Percentiles rank a stretch among this genome's conserved stretches.
Evolutionary conservation across 176 grass and related monocot species (phyloP).

Genomic region (Musa schizocarpa): DNA sequence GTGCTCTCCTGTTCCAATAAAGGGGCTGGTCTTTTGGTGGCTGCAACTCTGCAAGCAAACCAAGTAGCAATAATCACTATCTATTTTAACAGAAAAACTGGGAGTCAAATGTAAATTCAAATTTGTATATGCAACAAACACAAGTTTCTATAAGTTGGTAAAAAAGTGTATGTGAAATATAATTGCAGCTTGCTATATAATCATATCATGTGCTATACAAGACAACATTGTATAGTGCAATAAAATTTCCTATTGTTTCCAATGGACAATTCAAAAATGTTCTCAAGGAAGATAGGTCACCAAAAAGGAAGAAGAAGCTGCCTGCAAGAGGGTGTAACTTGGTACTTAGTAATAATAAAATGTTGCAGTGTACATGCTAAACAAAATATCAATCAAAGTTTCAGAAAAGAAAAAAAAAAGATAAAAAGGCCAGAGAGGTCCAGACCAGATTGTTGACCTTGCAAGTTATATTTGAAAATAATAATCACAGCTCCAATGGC

Average conservation of each 20-base stretch:
- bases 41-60: slow-evolving; percentile 54
- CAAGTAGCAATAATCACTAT: slow-evolving; percentile 2
- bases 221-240: neutral
- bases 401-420: neutral
- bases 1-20: slow-evolving; percentile 97
- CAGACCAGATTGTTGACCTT: neutral
- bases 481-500: slow-evolving; percentile 96
- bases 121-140: neutral
- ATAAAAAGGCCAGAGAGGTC: neutral
- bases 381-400: neutral
- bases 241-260: neutral
- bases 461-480: neutral
- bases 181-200: neutral
- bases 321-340: neutral
- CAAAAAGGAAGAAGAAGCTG: neutral
- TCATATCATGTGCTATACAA: neutral
- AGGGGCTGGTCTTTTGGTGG: slow-evolving; percentile 93
- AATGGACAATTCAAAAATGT: neutral
- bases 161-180: neutral
- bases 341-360: neutral
- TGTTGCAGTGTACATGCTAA: neutral
- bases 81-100: neutral
- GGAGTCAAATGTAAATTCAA: neutral
- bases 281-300: neutral
- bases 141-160: neutral